phyloP scores from a whole-genome alignment of 768 basidiomycete species.

The Phaffia australis region DNA sequence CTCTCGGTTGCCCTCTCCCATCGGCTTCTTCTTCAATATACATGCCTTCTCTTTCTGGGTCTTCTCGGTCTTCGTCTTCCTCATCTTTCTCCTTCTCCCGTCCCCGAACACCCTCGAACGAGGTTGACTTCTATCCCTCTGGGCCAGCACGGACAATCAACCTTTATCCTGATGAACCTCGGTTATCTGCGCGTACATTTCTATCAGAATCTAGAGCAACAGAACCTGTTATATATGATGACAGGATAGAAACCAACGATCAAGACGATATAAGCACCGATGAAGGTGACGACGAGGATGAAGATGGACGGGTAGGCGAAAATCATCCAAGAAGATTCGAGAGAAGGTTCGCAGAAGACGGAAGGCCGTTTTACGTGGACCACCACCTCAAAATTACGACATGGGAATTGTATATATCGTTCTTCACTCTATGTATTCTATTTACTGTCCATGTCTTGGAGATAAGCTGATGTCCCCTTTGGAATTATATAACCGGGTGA shows the following conservation, averaged over 20 bases:
- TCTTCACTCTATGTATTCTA: background rate
- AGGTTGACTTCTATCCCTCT: background rate
- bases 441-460: background rate
- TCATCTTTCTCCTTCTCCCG: background rate
- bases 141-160: background rate
- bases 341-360: background rate
- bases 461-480: background rate
- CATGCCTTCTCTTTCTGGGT: background rate
- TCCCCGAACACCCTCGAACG: background rate
- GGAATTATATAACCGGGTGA: background rate
- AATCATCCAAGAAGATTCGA: conserved; percentile 10
- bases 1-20: background rate
- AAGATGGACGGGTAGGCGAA: background rate
- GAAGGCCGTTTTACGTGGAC: conserved; percentile 5
- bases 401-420: conserved; percentile 8
- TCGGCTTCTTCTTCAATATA: background rate
- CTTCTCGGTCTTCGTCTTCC: background rate
- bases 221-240: background rate
- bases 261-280: background rate
- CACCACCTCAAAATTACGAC: conserved; percentile 15
- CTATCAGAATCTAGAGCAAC: background rate
- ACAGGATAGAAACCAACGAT: background rate
- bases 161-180: background rate
- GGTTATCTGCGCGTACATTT: background rate
- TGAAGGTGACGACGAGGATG: conserved; percentile 3